Conservation (phyloP, 768 basidiomycete genomes). For the Amanita subjunquillea region DNA sequence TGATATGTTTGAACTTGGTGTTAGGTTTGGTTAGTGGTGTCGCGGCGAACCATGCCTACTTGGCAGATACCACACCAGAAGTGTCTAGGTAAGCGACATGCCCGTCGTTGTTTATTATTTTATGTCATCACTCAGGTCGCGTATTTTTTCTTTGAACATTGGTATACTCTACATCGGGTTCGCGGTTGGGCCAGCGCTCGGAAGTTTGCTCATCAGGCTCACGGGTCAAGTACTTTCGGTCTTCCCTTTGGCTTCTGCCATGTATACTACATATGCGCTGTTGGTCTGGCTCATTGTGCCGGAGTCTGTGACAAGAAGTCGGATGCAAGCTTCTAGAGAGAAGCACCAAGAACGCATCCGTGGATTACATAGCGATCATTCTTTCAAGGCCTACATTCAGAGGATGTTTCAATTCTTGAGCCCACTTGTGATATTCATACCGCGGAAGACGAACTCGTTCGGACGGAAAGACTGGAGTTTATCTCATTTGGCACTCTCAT, state of each 20-base stretch:
- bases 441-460: conserved; percentile 26
- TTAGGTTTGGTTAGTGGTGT: conserved; percentile 39
- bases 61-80: conserved; percentile 57
- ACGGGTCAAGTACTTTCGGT: conserved; percentile 50
- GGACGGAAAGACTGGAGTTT: conserved; percentile 55
- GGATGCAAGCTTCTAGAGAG: conserved; percentile 31
- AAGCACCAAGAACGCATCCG: conserved; percentile 25
- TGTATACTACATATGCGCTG: conserved; percentile 40
- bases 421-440: conserved; percentile 60
- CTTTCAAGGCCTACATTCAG: conserved; percentile 20
- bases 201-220: conserved; percentile 48
- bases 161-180: conserved; percentile 68
- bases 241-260: conserved; percentile 53
- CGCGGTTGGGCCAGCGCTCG: conserved; percentile 67
- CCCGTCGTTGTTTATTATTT: neutral
- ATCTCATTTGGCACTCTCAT: conserved; percentile 40
- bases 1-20: conserved; percentile 8
- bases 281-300: conserved; percentile 57
- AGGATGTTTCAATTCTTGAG: conserved; percentile 52
- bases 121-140: conserved; percentile 33
- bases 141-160: conserved; percentile 50
- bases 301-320: conserved; percentile 56
- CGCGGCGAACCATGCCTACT: conserved; percentile 53
- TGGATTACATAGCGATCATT: conserved; percentile 10
- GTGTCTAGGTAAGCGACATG: conserved; percentile 33